phyloP scores from a whole-genome alignment of 1,284 basidiomycete genomes.

The Phenoliferia sp. region DNA sequence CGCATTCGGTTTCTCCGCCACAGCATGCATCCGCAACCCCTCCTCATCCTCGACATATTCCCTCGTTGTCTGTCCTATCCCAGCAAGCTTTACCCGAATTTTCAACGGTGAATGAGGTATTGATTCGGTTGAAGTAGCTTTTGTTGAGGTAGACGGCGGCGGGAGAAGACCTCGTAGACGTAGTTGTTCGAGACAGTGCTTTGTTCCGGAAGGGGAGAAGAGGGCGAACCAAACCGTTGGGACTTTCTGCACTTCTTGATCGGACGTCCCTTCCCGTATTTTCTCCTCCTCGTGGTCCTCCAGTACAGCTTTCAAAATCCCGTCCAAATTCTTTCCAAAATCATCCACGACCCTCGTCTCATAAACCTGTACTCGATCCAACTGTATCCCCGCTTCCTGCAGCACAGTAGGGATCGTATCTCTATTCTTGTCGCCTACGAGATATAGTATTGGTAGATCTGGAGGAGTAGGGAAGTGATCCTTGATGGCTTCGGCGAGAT shows the following conservation, averaged over 20 bases:
- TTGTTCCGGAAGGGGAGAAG: conserved; percentile 7
- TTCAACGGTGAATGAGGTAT: background rate
- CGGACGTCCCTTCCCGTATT: too few species aligned
- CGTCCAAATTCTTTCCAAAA: background rate
- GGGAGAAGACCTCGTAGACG: background rate
- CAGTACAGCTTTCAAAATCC: background rate
- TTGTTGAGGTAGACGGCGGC: background rate
- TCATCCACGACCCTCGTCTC: background rate
- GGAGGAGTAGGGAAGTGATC: conserved; percentile 3
- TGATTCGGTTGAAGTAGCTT: background rate
- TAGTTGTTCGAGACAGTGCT: background rate
- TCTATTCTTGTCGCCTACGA: conserved; percentile 74
- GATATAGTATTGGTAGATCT: conserved; percentile 52
- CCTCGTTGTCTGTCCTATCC: conserved; percentile 4
- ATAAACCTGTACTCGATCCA: conserved; percentile 7
- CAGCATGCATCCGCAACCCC: background rate
- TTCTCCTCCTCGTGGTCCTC: background rate
- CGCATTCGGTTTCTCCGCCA: conserved; percentile 1
- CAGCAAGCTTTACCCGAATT: background rate
- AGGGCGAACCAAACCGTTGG: conserved; percentile 4
- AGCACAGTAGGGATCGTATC: conserved; percentile 60
- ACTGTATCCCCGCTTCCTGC: background rate
- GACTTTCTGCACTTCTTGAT: background rate
- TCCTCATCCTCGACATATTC: conserved; percentile 1
- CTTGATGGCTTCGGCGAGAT: conserved; percentile 61